phyloP scores from a whole-genome alignment of 108 stramenopile species.

The Pseudonitzschia delicatissima region DNA sequence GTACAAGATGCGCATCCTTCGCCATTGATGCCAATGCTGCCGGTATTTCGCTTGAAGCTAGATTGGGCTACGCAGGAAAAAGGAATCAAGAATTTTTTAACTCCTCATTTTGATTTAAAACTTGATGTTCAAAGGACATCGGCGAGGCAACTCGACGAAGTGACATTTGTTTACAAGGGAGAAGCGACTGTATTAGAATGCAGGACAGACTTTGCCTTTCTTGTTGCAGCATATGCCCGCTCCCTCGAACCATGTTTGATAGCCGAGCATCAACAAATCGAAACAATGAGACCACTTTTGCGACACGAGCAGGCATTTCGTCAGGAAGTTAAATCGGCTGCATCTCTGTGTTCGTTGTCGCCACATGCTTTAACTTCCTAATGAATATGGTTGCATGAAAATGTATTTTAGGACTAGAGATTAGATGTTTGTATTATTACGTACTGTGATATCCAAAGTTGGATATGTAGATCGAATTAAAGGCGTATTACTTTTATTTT shows the following conservation, averaged over 20 bases:
- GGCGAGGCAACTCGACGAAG: background rate
- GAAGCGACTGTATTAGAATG: background rate
- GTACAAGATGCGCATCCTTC: background rate
- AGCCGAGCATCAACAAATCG: background rate
- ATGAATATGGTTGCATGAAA: no score
- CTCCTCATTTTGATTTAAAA: constrained; percentile 3
- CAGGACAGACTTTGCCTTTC: constrained; percentile 3
- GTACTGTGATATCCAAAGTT: no score
- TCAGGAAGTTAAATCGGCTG: background rate
- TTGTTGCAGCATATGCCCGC: constrained; percentile 6
- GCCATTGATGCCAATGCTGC: background rate
- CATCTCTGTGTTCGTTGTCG: constrained; percentile 1
- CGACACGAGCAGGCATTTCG: constrained; percentile 4
- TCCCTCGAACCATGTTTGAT: background rate
- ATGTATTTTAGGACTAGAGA: no score
- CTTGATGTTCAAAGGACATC: background rate
- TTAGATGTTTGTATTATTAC: no score
- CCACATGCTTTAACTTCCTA: no score
- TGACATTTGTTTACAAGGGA: background rate
- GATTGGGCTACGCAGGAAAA: background rate
- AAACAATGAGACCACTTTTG: background rate
- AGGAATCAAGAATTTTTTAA: background rate
- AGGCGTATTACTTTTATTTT: no score
- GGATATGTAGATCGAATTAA: no score
- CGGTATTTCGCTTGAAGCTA: background rate